A percentile compares a stretch with the other conserved stretches of the same genome.
These are phyloP conservation scores for Morella rubra DNA, from an alignment of 306 rosid species.

Conservation along the genomic window DNA sequence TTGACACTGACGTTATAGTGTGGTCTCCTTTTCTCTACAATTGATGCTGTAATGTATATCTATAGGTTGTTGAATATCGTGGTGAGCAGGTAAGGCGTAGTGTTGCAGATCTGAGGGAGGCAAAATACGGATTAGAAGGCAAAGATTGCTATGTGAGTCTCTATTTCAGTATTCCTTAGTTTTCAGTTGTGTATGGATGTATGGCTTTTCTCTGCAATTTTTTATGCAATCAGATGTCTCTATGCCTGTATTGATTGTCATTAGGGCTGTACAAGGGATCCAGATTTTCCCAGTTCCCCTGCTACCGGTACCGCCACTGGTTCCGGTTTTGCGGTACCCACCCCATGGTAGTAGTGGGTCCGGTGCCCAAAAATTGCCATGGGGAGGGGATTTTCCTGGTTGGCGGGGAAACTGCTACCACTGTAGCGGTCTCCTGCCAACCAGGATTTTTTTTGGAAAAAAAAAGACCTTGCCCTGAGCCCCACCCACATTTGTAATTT, in stretches of 20 bases:
- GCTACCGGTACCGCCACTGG: no score
- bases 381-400: no score
- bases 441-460: no score
- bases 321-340: no score
- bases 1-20: not conserved
- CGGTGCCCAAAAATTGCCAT: no score
- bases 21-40: conserved; percentile 3
- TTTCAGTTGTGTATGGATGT: conserved; percentile 8
- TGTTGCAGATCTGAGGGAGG: conserved; percentile 88
- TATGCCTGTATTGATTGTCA: conserved; percentile 1
- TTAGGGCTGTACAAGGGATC: no score
- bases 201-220: conserved; percentile 1
- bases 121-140: conserved; percentile 68
- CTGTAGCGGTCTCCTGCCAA: no score
- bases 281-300: no score
- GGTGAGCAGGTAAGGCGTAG: conserved; percentile 87
- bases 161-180: conserved; percentile 10
- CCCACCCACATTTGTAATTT: no score
- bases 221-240: not conserved
- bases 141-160: conserved; percentile 94
- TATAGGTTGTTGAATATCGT: conserved; percentile 88
- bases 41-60: conserved; percentile 27
- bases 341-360: no score
- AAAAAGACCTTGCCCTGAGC: no score
- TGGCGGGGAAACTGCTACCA: no score